These are phyloP conservation scores for Saccharomycopsis olivae DNA, from an alignment of 805 yeast species.

Conservation along the genomic window DNA sequence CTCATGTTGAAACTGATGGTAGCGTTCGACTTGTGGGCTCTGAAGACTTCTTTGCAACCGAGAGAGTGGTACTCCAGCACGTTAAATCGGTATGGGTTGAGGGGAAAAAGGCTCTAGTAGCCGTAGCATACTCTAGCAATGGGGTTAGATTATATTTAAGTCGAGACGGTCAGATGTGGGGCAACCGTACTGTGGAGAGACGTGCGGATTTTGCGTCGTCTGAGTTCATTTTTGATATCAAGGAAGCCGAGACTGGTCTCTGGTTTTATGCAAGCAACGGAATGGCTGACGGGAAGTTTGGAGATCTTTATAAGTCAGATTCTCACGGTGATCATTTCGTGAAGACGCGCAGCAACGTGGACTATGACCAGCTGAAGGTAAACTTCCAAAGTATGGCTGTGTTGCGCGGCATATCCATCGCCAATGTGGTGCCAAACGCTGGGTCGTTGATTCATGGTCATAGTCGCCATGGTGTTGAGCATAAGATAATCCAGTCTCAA, in stretches of 20 bases:
- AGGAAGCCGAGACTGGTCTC: too few relatives aligned
- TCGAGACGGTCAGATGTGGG: too few relatives aligned
- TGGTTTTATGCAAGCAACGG: too few relatives aligned
- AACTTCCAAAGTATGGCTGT: constrained; percentile 80
- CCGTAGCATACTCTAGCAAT: too few relatives aligned
- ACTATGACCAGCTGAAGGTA: constrained; percentile 62
- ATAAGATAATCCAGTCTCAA: constrained; percentile 52
- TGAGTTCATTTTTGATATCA: too few relatives aligned
- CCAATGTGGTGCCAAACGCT: constrained; percentile 56
- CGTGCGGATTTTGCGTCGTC: too few relatives aligned
- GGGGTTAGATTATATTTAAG: too few relatives aligned
- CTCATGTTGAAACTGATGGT: not conserved
- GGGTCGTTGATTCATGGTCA: constrained; percentile 25
- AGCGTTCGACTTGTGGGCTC: constrained; percentile 3
- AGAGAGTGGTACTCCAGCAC: not conserved
- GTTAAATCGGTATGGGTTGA: constrained; percentile 7
- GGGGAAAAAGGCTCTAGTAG: too few relatives aligned
- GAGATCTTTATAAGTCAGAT: constrained; percentile 76
- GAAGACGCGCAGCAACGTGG: constrained; percentile 55
- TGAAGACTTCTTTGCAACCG: constrained; percentile 14
- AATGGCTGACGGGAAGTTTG: constrained; percentile 38
- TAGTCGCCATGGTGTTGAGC: constrained; percentile 26
- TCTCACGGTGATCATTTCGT: constrained; percentile 84
- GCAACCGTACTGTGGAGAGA: too few relatives aligned
- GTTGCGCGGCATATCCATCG: constrained; percentile 75